A percentile compares a stretch with the other conserved stretches of the same genome.
These are phyloP conservation scores for Gonium pectorale DNA, from an alignment of 139 green algal species.

Conservation along the genomic window DNA sequence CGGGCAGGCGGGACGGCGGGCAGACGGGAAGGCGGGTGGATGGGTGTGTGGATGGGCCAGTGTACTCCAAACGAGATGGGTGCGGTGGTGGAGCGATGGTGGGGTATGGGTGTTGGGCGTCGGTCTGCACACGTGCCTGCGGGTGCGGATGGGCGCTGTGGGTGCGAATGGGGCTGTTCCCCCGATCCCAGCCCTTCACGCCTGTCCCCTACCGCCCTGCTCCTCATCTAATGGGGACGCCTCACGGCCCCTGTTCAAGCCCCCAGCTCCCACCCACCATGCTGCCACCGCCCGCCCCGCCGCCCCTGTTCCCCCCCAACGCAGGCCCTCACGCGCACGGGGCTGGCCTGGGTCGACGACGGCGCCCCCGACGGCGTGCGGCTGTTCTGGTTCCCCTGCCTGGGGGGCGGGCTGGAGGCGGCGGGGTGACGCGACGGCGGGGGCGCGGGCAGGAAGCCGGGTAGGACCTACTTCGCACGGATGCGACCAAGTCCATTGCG, in stretches of 20 bases:
- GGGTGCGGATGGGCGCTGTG: no score
- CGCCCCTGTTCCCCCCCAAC: background rate
- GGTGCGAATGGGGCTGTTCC: no score
- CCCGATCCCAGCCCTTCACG: no score
- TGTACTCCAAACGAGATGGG: background rate
- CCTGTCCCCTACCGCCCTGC: no score
- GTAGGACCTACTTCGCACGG: no score
- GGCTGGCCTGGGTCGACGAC: slow-evolving; percentile 85
- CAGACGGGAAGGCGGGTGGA: background rate
- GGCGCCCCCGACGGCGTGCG: slow-evolving; percentile 57
- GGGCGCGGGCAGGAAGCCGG: no score
- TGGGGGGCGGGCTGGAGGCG: slow-evolving; percentile 22
- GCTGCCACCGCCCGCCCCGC: background rate
- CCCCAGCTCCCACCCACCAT: background rate
- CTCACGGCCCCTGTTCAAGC: background rate
- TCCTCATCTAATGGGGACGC: no score
- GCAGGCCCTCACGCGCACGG: slow-evolving; percentile 71
- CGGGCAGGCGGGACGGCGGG: background rate
- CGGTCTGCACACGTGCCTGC: no score
- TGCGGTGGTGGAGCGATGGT: background rate
- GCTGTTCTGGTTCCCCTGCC: slow-evolving; percentile 85
- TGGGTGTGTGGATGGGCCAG: background rate
- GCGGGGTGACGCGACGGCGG: background rate
- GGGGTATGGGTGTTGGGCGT: background rate
- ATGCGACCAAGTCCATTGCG: no score